Evolutionary conservation across 2,329 filamentous ascomycete species (phyloP).

Genomic region (Colletotrichum sp.): DNA sequence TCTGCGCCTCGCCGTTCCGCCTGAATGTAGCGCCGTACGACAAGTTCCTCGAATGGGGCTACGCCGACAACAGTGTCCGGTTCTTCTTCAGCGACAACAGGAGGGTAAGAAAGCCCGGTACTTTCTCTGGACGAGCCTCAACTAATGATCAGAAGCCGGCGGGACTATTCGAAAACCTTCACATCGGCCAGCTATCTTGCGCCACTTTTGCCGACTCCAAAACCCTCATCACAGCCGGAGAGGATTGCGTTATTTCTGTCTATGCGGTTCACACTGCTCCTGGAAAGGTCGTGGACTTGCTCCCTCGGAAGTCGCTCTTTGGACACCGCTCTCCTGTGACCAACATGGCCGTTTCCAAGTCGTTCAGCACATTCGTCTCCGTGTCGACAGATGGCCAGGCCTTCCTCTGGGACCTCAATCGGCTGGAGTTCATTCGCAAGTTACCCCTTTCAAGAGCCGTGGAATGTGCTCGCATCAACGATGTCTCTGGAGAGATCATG

Average conservation of each 20-base stretch:
- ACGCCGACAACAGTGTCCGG: conserved; percentile 88
- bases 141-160: conserved; percentile 57
- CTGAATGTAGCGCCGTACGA: conserved; percentile 92
- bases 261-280: conserved; percentile 72
- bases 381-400: conserved; percentile 82
- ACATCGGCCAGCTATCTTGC: conserved; percentile 86
- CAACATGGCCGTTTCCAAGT: conserved; percentile 82
- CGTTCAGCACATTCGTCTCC: conserved; percentile 87
- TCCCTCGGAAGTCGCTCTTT: conserved; percentile 81
- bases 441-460: conserved; percentile 63
- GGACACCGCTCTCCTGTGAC: conserved; percentile 88
- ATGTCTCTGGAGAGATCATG: conserved; percentile 88
- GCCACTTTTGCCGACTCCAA: conserved; percentile 87
- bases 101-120: conserved; percentile 53
- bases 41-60: conserved; percentile 95
- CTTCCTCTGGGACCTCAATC: conserved; percentile 93
- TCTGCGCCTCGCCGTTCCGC: conserved; percentile 84
- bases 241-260: conserved; percentile 89
- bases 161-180: conserved; percentile 91
- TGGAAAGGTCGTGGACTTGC: conserved; percentile 77
- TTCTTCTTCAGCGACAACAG: conserved; percentile 88
- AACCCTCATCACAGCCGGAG: conserved; percentile 88
- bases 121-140: not conserved
- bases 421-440: conserved; percentile 82
- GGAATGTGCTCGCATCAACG: conserved; percentile 86